Conservation (phyloP, 2,329 filamentous ascomycete genomes). For the Delphinella strobiligena region DNA sequence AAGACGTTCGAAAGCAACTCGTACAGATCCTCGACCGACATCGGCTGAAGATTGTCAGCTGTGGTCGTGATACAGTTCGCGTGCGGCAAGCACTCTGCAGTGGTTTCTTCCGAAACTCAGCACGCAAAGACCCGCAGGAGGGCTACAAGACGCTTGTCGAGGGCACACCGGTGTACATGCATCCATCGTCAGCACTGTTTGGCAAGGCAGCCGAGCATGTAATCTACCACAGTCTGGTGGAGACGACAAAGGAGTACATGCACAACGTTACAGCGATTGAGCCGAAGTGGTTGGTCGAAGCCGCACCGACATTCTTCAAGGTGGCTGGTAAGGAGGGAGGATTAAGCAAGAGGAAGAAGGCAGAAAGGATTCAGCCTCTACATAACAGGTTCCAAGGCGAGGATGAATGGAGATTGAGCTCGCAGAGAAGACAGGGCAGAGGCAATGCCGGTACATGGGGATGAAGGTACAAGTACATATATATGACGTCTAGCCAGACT, state of each 20-base stretch:
- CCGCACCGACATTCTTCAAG: conserved; percentile 98
- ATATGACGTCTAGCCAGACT: too few species aligned
- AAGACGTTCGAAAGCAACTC: conserved; percentile 86
- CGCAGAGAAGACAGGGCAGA: conserved; percentile 73
- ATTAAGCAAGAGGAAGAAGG: conserved; percentile 82
- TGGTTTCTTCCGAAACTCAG: conserved; percentile 91
- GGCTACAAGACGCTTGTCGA: conserved; percentile 97
- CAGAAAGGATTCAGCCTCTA: conserved; percentile 87
- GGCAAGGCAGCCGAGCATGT: conserved; percentile 96
- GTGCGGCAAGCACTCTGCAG: conserved; percentile 81
- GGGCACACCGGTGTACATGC: conserved; percentile 87
- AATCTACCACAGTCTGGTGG: conserved; percentile 79
- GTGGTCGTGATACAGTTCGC: conserved; percentile 74
- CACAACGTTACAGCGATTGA: conserved; percentile 87
- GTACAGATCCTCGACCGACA: conserved; percentile 91
- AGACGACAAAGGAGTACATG: conserved; percentile 98
- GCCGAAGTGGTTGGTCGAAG: conserved; percentile 86
- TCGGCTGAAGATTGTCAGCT: conserved; percentile 68
- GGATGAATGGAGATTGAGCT: conserved; percentile 88
- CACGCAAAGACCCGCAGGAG: conserved; percentile 89
- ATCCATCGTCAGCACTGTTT: conserved; percentile 82
- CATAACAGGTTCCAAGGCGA: conserved; percentile 87
- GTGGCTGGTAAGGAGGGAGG: conserved; percentile 70
- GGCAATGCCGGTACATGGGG: conserved; percentile 93
- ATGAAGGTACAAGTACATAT: too few species aligned